Conservation (phyloP, 2,329 filamentous ascomycete genomes). For the Xylariaceae sp. region DNA sequence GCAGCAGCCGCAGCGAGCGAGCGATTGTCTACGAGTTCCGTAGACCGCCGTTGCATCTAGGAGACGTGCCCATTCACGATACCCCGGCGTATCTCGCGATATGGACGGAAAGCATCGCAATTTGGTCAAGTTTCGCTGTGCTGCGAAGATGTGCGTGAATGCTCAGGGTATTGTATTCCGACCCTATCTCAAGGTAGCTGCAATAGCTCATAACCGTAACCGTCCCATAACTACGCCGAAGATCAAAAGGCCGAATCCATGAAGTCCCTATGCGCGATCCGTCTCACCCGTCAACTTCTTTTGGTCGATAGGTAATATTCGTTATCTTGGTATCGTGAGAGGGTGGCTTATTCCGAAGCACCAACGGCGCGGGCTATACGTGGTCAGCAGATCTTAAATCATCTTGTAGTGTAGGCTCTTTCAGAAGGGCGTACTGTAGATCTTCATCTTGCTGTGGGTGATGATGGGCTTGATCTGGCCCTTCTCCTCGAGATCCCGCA, state of each 20-base stretch:
- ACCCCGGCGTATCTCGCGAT: background rate
- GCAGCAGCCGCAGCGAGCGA: background rate
- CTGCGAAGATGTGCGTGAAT: conserved; percentile 19
- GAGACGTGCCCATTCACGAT: conserved; percentile 6
- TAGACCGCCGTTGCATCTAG: background rate
- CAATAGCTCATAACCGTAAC: conserved; percentile 31
- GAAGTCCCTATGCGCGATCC: conserved; percentile 29
- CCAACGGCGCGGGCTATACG: conserved; percentile 32
- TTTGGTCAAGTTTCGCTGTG: conserved; percentile 4
- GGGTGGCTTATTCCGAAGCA: conserved; percentile 32
- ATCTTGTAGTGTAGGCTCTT: background rate
- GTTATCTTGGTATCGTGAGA: conserved; percentile 34
- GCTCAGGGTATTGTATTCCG: conserved; percentile 30
- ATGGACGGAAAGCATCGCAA: conserved; percentile 10
- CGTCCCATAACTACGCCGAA: conserved; percentile 35
- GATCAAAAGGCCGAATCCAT: conserved; percentile 34
- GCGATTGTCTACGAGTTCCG: conserved; percentile 4
- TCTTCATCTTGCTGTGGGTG: conserved; percentile 92
- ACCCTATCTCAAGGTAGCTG: conserved; percentile 32
- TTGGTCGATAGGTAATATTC: conserved; percentile 27
- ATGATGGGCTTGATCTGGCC: conserved; percentile 98
- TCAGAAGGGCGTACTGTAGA: conserved; percentile 67
- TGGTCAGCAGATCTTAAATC: conserved; percentile 14
- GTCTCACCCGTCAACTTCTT: conserved; percentile 26
- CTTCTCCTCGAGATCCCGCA: conserved; percentile 94